Base-by-base conservation (phyloP, 768 basidiomycete genomes). In the Boletus pseudopeckii region DNA sequence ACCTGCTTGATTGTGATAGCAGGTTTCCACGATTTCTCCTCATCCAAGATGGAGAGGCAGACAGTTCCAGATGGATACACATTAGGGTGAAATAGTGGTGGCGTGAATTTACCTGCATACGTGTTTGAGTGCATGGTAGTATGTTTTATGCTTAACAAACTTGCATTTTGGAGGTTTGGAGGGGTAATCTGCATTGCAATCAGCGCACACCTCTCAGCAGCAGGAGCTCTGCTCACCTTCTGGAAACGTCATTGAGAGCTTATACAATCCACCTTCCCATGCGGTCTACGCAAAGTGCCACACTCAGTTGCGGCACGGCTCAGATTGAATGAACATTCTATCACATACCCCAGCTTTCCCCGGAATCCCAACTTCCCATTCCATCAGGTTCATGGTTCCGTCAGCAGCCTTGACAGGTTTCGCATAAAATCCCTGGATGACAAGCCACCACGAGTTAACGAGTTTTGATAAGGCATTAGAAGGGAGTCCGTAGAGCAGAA, bases 1-100 rank as follows among this genome's bases (percentile, higher is more conserved):
- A 90, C 96, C 81, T 98, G 97, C 72, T 98, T 99, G 74, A 99
- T 94, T 2, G 97, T 98, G 63, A 99, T 98, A 7, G 94, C 91
- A 24, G 97, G 94, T 68, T 98, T 98, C 97, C 97, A 99, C 1
- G 87, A 88, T 71, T 99, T 98, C 73, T 99, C 97, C 68, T 99
- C 97, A 65, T 98, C 96, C 50, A 99, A 74, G 65, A 99, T 99
- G 11, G 95, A 98, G 28, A 99, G 77, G 71, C 96, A 98, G 43
- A 98, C 95, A 18, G 97, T 99, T 24, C 97, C 97, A 30, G 96
- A 98, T 1, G 97, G 97, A 68, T 98, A 99, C 50, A 99, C 95
- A 68, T 98, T 98, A 26, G 96, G 95, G 69, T 99, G 96, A 76
- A 98, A 98, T 45, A 98, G 76, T 34, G 96, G 88, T 2, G 96